Conservation (phyloP, 306 rosid genomes). For the Canavalia ensiformis region DNA sequence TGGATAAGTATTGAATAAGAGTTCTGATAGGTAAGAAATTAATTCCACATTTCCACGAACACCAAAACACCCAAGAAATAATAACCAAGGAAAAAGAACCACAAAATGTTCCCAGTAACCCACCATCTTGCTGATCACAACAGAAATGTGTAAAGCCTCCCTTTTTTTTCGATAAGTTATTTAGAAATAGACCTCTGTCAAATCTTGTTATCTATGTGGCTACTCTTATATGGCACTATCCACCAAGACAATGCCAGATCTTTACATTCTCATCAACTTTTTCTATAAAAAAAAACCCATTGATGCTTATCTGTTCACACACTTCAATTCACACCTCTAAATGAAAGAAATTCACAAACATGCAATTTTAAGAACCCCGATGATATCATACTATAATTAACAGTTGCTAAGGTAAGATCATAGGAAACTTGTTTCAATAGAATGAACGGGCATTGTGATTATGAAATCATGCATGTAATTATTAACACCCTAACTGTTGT, state of each 20-base stretch:
- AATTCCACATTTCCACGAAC: background rate
- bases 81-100: background rate
- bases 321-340: background rate
- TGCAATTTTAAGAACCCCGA: background rate
- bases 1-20: background rate
- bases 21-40: background rate
- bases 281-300: background rate
- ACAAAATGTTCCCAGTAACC: background rate
- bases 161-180: no score
- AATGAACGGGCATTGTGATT: background rate
- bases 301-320: background rate
- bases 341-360: background rate
- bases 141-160: no score
- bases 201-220: background rate
- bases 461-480: background rate
- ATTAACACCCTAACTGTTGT: background rate
- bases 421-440: background rate
- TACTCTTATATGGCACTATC: background rate
- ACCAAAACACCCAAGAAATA: background rate
- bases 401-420: background rate
- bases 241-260: constrained; percentile 9
- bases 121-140: no score
- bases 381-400: background rate
- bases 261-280: background rate
- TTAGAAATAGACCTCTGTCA: background rate